Evolutionary conservation across 441 rosid genomes (phyloP), one percentile per base, ranked within the genome.

Genomic region (Populus hybrid): DNA sequence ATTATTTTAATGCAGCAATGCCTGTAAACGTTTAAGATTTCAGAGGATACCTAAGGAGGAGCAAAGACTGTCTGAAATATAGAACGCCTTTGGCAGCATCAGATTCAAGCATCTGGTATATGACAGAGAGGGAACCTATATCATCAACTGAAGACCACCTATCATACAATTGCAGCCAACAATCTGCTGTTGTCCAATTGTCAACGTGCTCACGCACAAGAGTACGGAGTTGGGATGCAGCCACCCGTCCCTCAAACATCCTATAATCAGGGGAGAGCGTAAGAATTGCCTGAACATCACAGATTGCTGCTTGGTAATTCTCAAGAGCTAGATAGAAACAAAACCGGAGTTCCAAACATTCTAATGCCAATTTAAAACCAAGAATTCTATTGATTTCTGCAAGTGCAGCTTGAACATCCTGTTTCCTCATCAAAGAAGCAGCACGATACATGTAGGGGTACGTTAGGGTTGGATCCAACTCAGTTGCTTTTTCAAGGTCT

Each of bases 31-130:
- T 65, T 26, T 32, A 76, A n/a, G 73, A 67, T 70, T 64, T 9
- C 26, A 70, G 74, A 30, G 72, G 76, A 68, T 81, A 95, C 99
- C 98, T 92, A 35, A 95, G 88, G 65, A 96, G 98, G 85, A 96
- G 97, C 76, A 96, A 80, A 26, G 99, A 96, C 84, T 96, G 99
- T 50, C 99, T 89, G 84, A 96, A 96, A 84, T 93, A 92, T 38
- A 96, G 85, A 84, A 95, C 92, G 63, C 99, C 97, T 84, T 90
- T 94, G 16, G 90, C 89, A 14, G 94, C 93, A 87, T 89, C 98
- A 8, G 99, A 89, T 88, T 95, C 98, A 30, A 95, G 99, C 99
- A 95, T 95, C 84, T 95, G 98, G 83, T 94, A 95, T 76, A 95
- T 95, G 46, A 95, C 99, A 10, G 99, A 95, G 81, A 95, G 97